A percentile compares a stretch with the other conserved stretches of the same genome.
Conservation (phyloP, 2,329 filamentous ascomycete species). For the Phialemonium atrogriseum region DNA sequence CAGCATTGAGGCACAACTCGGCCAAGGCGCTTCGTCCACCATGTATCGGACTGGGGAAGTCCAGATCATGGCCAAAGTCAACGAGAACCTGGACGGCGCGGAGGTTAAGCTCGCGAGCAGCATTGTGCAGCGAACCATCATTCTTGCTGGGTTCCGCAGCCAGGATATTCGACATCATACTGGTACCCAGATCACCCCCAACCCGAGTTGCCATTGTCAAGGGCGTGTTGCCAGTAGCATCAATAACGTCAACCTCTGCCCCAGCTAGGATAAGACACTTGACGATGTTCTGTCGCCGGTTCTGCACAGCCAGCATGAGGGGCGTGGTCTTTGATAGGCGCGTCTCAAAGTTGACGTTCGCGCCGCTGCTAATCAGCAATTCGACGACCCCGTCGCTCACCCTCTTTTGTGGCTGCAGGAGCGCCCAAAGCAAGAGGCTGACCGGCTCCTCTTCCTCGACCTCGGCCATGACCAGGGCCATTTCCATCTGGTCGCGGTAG, state of each 20-base stretch:
- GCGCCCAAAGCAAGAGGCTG: slow-evolving; percentile 51
- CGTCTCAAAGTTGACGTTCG: slow-evolving; percentile 50
- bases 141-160: slow-evolving; percentile 48
- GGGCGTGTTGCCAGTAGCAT: slow-evolving; percentile 49
- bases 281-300: slow-evolving; percentile 48
- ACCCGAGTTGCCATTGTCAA: slow-evolving; percentile 51
- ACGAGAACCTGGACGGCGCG: slow-evolving; percentile 48
- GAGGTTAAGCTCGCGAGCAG: slow-evolving; percentile 50
- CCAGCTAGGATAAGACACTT: slow-evolving; percentile 47
- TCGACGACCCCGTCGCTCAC: slow-evolving; percentile 51
- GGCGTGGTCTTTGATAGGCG: slow-evolving; percentile 44
- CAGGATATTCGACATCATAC: slow-evolving; percentile 46
- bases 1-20: slow-evolving; percentile 52
- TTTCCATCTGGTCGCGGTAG: slow-evolving; percentile 47
- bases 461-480: slow-evolving; percentile 33
- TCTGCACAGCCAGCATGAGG: slow-evolving; percentile 50
- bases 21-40: slow-evolving; percentile 55
- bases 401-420: slow-evolving; percentile 54
- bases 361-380: slow-evolving; percentile 43
- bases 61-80: slow-evolving; percentile 51
- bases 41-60: slow-evolving; percentile 56
- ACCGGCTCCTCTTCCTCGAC: slow-evolving; percentile 44
- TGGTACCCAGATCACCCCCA: slow-evolving; percentile 42
- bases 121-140: slow-evolving; percentile 60
- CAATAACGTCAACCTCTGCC: slow-evolving; percentile 50